Evolutionary conservation across 2,329 filamentous ascomycete species (phyloP), one percentile per base, ranked within the genome.

Genomic region (Pseudocercospora macadamiae): DNA sequence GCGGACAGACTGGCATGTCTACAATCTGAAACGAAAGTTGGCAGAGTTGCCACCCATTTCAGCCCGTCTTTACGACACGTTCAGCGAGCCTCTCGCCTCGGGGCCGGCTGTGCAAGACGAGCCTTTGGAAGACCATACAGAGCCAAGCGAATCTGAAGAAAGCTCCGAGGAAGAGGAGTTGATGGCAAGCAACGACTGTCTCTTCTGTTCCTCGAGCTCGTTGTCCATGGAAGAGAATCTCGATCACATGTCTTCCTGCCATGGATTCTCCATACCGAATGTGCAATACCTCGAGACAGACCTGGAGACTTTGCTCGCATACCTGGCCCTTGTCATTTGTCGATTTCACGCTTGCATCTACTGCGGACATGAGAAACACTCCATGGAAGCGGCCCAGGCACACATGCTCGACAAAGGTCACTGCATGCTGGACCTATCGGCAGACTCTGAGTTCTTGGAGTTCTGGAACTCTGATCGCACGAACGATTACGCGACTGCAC

Each of bases 361-460:
- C 18, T 85, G 82, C 61, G 79, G 79, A 1, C 79, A 73, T 12
- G 68, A 76, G 34, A 74, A 79, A 28, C 67, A 68, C 0, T 80
- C 77, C 0, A 70, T 73, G 0, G 72, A 80, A 51, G 82, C 76
- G 0, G 77, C 79, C 0, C 80, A 81, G 61, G 79, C 82, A 32
- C 83, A 83, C 54, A 83, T 83, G 81, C 64, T 70, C 0, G 74
- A 70, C 2, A 82, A 80, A 48, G 77, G 79, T 0, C 80, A 83
- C 57, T 83, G 81, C 63, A 74, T 62, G 51, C 34, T 65, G 3
- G 58, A 65, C 51, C 53, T 65, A 4, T 60, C 63, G 2, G 16
- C 44, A 6, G 47, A 51, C 6, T 65, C 63, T 0, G 63, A 65
- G 5, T 65, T 55, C 48, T 54, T 61, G 21, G 63, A 63, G 16